These are phyloP conservation scores for Komagataella pastoris DNA, from an alignment of 805 yeast genomes.

Conservation along the genomic window DNA sequence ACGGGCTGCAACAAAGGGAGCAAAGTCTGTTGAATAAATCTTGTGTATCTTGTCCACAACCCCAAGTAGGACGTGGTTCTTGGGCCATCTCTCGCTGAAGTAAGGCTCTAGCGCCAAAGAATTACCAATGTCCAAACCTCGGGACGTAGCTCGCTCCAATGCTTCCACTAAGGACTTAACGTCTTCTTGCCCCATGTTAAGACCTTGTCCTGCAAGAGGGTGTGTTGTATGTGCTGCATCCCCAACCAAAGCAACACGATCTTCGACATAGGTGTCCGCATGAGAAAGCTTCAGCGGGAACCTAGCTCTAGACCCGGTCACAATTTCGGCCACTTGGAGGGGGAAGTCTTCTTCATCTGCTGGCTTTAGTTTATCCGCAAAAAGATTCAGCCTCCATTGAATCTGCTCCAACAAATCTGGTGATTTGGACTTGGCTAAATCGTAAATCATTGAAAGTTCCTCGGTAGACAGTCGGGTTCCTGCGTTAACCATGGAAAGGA, in stretches of 20 bases:
- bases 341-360: constrained; percentile 54
- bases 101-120: constrained; percentile 74
- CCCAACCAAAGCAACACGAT: constrained; percentile 85
- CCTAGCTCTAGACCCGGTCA: constrained; percentile 59
- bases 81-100: constrained; percentile 70
- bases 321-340: constrained; percentile 44
- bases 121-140: constrained; percentile 86
- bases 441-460: constrained; percentile 63
- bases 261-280: constrained; percentile 78
- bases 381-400: constrained; percentile 49
- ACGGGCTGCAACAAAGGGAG: constrained; percentile 64
- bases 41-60: constrained; percentile 88
- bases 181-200: constrained; percentile 95
- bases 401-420: constrained; percentile 47
- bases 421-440: constrained; percentile 22
- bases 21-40: constrained; percentile 58
- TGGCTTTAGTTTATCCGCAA: constrained; percentile 16
- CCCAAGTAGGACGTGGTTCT: constrained; percentile 71
- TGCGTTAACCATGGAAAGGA: constrained; percentile 68
- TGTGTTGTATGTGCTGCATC: constrained; percentile 98
- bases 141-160: constrained; percentile 49
- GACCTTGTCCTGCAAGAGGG: constrained; percentile 95
- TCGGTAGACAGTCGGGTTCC: constrained; percentile 68
- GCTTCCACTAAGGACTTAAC: constrained; percentile 60
- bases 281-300: constrained; percentile 85